Evolutionary conservation across 75 land plant species (phyloP).

Genomic region (Selaginella tamariscina): DNA sequence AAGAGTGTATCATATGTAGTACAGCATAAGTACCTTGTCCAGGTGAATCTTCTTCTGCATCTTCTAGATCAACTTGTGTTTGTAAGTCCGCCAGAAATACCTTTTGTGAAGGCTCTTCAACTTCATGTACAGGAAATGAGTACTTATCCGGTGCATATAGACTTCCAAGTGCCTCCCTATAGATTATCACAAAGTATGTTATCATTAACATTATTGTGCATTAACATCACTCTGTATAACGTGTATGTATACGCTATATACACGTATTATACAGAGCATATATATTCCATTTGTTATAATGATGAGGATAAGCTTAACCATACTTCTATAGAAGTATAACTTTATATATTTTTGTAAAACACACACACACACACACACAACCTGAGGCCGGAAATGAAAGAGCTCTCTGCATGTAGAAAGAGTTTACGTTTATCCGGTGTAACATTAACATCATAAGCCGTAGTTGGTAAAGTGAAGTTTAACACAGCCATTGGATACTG

Average conservation of each 20-base stretch:
- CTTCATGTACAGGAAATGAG: conserved; percentile 37
- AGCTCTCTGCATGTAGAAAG: conserved; percentile 63
- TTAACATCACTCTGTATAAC: too few species aligned
- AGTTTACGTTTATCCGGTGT: conserved; percentile 92
- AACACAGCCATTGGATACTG: conserved; percentile 82
- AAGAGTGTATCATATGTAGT: too few species aligned
- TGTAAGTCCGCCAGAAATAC: background rate
- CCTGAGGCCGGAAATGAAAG: conserved; percentile 42
- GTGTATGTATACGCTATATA: too few species aligned
- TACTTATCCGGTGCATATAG: conserved; percentile 52
- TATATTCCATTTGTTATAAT: too few species aligned
- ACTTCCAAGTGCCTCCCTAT: conserved; percentile 39
- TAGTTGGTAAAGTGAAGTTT: conserved; percentile 59
- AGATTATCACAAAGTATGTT: too few species aligned
- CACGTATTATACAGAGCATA: too few species aligned
- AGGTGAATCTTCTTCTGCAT: background rate
- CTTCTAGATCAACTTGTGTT: background rate
- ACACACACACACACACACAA: too few species aligned
- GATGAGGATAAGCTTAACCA: too few species aligned
- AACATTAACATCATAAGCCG: conserved; percentile 79
- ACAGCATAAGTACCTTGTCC: too few species aligned
- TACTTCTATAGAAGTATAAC: too few species aligned
- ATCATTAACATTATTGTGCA: too few species aligned
- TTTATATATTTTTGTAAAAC: too few species aligned
- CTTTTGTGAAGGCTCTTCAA: conserved; percentile 23